Percentiles rank a stretch among this genome's conserved stretches.
phyloP scores from a whole-genome alignment of 2,329 filamentous ascomycete species.

The Paraphaeosphaeria sporulosa region DNA sequence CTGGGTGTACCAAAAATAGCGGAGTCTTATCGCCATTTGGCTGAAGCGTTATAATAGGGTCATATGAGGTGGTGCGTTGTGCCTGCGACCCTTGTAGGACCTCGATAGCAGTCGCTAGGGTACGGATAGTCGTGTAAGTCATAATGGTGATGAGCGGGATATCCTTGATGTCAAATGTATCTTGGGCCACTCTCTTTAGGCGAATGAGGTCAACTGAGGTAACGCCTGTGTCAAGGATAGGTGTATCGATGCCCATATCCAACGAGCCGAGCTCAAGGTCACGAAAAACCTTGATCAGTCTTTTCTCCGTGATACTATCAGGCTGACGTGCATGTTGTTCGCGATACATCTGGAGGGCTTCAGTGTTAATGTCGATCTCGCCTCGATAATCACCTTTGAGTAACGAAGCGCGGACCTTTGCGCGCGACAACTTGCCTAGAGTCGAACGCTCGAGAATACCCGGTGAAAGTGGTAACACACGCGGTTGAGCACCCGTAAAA shows the following conservation, averaged over 20 bases:
- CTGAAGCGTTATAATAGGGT: constrained; percentile 24
- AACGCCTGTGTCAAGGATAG: constrained; percentile 44
- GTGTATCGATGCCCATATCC: constrained; percentile 19
- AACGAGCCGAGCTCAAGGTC: neutral
- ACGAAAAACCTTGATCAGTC: constrained; percentile 6
- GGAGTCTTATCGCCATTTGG: constrained; percentile 27
- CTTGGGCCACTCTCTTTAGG: constrained; percentile 37
- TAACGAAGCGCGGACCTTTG: no score
- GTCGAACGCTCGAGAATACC: no score
- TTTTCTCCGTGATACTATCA: neutral
- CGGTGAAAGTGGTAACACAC: no score
- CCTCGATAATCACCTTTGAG: no score
- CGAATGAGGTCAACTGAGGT: constrained; percentile 54
- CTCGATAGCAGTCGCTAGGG: neutral
- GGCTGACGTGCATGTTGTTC: no score
- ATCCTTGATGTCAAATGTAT: neutral
- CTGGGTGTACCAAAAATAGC: constrained; percentile 46
- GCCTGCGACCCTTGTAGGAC: neutral
- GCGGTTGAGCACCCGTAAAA: no score
- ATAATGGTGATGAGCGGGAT: neutral
- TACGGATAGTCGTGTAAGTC: neutral
- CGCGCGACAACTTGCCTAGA: no score
- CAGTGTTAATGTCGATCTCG: no score
- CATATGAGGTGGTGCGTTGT: constrained; percentile 11
- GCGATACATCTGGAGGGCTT: no score